Percentiles rank a stretch among this genome's conserved stretches.
Evolutionary conservation across 352 stramenopile species (phyloP).

Genomic region (Phytopythium aichiense): DNA sequence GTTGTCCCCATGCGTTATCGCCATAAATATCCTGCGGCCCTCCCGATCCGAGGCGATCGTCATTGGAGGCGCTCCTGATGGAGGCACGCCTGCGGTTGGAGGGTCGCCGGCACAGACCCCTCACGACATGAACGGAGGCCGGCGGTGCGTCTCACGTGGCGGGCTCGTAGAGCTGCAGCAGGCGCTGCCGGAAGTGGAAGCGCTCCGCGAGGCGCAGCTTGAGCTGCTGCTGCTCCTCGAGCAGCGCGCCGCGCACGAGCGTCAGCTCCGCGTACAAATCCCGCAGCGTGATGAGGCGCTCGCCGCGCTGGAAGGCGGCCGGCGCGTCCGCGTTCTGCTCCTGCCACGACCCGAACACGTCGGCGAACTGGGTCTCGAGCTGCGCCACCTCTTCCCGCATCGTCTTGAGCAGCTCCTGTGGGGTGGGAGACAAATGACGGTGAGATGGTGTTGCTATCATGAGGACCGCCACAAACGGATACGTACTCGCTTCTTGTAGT

Average conservation of each 20-base stretch:
- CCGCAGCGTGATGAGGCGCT: constrained; percentile 24
- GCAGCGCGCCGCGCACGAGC: constrained; percentile 26
- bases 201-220: constrained; percentile 36
- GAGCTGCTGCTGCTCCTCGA: constrained; percentile 39
- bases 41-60: too few species aligned
- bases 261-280: constrained; percentile 42
- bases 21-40: too few species aligned
- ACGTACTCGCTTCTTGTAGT: constrained; percentile 73
- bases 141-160: constrained; percentile 13
- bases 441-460: background rate
- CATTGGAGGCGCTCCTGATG: too few species aligned
- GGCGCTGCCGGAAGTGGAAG: constrained; percentile 35
- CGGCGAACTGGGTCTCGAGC: constrained; percentile 30
- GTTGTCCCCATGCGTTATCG: too few species aligned
- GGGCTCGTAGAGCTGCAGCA: constrained; percentile 43
- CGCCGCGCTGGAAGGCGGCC: constrained; percentile 24
- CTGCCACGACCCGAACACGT: constrained; percentile 30
- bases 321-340: constrained; percentile 21
- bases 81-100: too few species aligned
- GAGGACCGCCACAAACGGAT: background rate
- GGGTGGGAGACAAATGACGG: background rate
- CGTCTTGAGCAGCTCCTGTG: constrained; percentile 28
- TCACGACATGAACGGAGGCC: background rate
- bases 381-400: constrained; percentile 34
- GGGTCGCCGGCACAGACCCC: too few species aligned